phyloP scores from a whole-genome alignment of 371 early-diverging fungal genomes.

The Dinochytrium kinnereticum region DNA sequence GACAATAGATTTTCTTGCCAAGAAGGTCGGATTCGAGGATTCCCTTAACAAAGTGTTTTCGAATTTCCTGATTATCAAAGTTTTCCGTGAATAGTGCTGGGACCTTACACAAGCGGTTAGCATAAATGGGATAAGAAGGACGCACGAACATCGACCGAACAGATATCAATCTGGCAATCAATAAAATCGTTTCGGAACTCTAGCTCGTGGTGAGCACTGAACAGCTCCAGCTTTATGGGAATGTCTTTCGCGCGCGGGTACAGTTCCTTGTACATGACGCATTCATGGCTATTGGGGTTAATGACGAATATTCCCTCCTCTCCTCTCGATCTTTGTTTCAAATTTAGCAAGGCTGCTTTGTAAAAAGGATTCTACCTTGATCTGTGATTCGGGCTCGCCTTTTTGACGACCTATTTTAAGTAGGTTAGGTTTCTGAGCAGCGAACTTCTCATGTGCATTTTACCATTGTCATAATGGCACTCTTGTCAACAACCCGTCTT shows the following conservation, averaged over 20 bases:
- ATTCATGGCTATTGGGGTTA: slow-evolving; percentile 76
- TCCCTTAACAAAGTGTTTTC: slow-evolving; percentile 90
- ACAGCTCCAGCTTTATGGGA: slow-evolving; percentile 42
- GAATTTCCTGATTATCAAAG: slow-evolving; percentile 94
- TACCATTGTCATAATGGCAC: slow-evolving; percentile 95
- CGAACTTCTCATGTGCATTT: background rate
- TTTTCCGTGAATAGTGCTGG: slow-evolving; percentile 95
- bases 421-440: background rate
- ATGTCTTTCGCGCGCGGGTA: slow-evolving; percentile 63
- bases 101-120: slow-evolving; percentile 55
- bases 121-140: background rate
- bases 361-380: slow-evolving; percentile 36
- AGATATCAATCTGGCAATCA: slow-evolving; percentile 93
- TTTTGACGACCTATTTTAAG: slow-evolving; percentile 40
- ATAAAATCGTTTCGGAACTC: slow-evolving; percentile 87
- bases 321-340: slow-evolving; percentile 52
- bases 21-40: slow-evolving; percentile 89
- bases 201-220: slow-evolving; percentile 67
- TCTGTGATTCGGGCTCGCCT: slow-evolving; percentile 47
- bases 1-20: slow-evolving; percentile 84
- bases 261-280: slow-evolving; percentile 79
- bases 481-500: slow-evolving; percentile 71
- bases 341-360: too few relatives aligned
- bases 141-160: slow-evolving; percentile 76
- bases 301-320: slow-evolving; percentile 84